Base-by-base conservation (phyloP, 148 eudicot genomes). In the Bassia scoparia region DNA sequence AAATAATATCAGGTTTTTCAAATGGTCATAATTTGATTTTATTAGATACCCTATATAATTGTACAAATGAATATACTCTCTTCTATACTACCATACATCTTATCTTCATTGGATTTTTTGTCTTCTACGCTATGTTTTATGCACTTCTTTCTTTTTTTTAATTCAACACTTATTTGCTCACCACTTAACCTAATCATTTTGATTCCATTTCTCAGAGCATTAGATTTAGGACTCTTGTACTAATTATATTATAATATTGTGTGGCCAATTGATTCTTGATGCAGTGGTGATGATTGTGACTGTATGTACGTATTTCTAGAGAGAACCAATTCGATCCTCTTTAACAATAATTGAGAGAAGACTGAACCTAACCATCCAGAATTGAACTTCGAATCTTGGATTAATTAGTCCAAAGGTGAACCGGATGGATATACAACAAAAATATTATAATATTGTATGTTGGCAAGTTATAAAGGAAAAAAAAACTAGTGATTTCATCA, bases 211-310 rank as follows among this genome's bases (percentile, higher is more conserved):
- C 56, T n/a, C 43, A 53, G 21, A 26, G 30, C 35, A 69, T 60
- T 63, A 69, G 77, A 74, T 79, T 65, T 74, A 29, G 74, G 26
- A 78, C 27, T n/a, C n/a, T n/a, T 63, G 72, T 62, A 46, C 74
- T 71, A 49, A n/a, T n/a, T n/a, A n/a, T n/a, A n/a, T n/a, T n/a
- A n/a, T n/a, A n/a, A n/a, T n/a, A n/a, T n/a, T n/a, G n/a, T n/a
- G n/a, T n/a, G n/a, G n/a, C n/a, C n/a, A n/a, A n/a, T n/a, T n/a
- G n/a, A n/a, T n/a, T n/a, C n/a, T n/a, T n/a, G n/a, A n/a, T n/a
- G n/a, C n/a, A n/a, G n/a, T n/a, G n/a, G n/a, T n/a, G n/a, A n/a
- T n/a, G n/a, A n/a, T n/a, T n/a, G n/a, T n/a, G n/a, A n/a, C n/a
- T n/a, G n/a, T n/a, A n/a, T n/a, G n/a, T n/a, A n/a, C n/a, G n/a